A percentile compares a stretch with the other conserved stretches of the same genome.
phyloP scores from a whole-genome alignment of 1,139 yeast species.

The Suhomyces kunorum region DNA sequence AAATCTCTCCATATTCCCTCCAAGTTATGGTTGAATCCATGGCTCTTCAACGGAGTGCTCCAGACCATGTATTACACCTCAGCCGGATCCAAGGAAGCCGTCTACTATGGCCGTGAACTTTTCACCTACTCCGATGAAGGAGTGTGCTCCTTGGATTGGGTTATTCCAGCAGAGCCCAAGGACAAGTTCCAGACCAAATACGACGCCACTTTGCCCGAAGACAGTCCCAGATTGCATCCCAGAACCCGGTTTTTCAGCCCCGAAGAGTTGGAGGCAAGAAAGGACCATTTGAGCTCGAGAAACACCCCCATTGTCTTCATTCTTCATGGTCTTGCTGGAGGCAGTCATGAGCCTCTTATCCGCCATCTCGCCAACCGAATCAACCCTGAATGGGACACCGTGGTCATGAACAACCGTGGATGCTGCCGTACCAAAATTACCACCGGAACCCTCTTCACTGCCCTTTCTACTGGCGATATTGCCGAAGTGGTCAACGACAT shows the following conservation, averaged over 20 bases:
- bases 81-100: conserved; percentile 51
- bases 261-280: conserved; percentile 26
- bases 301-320: conserved; percentile 63
- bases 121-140: conserved; percentile 65
- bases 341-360: conserved; percentile 86
- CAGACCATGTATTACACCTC: conserved; percentile 72
- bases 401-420: conserved; percentile 80
- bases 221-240: conserved; percentile 75
- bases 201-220: conserved; percentile 58
- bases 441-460: conserved; percentile 74
- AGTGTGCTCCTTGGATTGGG: conserved; percentile 77
- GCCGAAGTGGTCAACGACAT: conserved; percentile 59
- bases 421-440: conserved; percentile 82
- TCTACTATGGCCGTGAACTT: conserved; percentile 77
- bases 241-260: conserved; percentile 71
- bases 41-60: conserved; percentile 67
- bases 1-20: conserved; percentile 25
- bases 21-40: conserved; percentile 59
- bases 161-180: conserved; percentile 50
- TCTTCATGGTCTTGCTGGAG: conserved; percentile 88
- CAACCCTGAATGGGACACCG: conserved; percentile 50
- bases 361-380: conserved; percentile 57
- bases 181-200: conserved; percentile 52
- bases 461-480: conserved; percentile 72
- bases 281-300: conserved; percentile 25